Base-by-base conservation (phyloP, 768 basidiomycete species). In the Lyophyllum shimeji region DNA sequence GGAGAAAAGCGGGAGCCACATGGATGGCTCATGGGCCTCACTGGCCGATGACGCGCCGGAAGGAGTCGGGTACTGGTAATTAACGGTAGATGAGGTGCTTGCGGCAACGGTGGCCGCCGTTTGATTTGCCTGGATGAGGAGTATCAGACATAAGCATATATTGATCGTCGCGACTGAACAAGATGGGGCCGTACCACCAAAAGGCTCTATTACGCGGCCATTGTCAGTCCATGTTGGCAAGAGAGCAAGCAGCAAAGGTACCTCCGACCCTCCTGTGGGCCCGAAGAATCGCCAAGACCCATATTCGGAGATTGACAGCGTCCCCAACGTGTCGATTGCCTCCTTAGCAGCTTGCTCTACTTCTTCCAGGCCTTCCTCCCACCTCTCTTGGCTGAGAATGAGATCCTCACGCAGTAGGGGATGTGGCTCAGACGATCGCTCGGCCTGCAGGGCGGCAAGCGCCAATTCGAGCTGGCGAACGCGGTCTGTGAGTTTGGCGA, bases 181-280 rank as follows among this genome's bases (percentile, higher is more conserved):
- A 21, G 4, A 25, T 1, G 47, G 46, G 8, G 55, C 27, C 15
- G 43, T 58, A 68, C 61, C 25, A 68, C 59, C 57, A 69, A 62
- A 11, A 68, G 60, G 53, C 63, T 67, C 63, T 37, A 17, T 11
- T 37, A 11, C 12, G 15, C 34, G 15, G 29, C 29, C 29, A 29
- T 29, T 29, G 4, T 29, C 9, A 29, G 29, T 29, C 9, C 29
- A 29, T 4, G 5, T 29, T 65, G 45, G 27, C 21, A 4, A 25
- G 17, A 18, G 5, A 8, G 18, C 23, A 18, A 21, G 40, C 52
- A 42, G 21, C 52, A 21, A 25, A 51, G 51, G 50, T 59, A 87
- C 86, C 76, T 89, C 85, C 47, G 81, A 77, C 29, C 86, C 86
- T 9, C 84, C 87, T 1, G 85, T 85, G 1, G 83, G 83, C 1